Conservation (phyloP, 164 flowering plant genomes). For the Vitis cinerea region DNA sequence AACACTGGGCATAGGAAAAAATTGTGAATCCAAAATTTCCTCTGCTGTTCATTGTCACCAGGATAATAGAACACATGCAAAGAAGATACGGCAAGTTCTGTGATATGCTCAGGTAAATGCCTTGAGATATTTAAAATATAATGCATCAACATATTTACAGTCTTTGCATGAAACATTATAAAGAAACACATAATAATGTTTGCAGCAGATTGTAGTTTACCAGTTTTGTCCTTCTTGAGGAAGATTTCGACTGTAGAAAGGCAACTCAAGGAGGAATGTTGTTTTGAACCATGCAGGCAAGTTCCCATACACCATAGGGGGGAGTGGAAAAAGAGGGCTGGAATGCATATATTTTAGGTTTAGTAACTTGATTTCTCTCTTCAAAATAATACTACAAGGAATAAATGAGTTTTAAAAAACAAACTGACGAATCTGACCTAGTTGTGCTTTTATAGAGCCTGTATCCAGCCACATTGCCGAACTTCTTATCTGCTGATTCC, state of each 20-base stretch:
- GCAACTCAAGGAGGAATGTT: constrained; percentile 77
- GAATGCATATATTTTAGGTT: constrained; percentile 16
- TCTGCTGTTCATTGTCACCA: no score
- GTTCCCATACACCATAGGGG: constrained; percentile 64
- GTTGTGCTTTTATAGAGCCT: constrained; percentile 66
- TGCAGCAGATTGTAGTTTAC: constrained; percentile 24
- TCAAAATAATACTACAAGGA: neutral
- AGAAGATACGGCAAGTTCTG: no score
- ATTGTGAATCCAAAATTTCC: no score
- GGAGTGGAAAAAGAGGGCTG: constrained; percentile 89
- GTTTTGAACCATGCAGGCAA: constrained; percentile 78
- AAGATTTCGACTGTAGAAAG: constrained; percentile 72
- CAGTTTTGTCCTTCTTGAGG: constrained; percentile 52
- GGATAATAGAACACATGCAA: no score
- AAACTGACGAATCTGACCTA: constrained; percentile 43
- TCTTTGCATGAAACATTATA: neutral
- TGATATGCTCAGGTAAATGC: neutral
- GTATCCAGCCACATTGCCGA: constrained; percentile 57
- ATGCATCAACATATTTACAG: no score
- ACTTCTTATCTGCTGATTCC: constrained; percentile 91
- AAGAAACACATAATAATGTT: neutral
- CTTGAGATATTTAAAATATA: no score
- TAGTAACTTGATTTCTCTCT: neutral
- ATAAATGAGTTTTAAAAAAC: neutral
- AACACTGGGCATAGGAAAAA: no score